Conservation (phyloP, 164 flowering plant genomes). For the Vitis riparia region DNA sequence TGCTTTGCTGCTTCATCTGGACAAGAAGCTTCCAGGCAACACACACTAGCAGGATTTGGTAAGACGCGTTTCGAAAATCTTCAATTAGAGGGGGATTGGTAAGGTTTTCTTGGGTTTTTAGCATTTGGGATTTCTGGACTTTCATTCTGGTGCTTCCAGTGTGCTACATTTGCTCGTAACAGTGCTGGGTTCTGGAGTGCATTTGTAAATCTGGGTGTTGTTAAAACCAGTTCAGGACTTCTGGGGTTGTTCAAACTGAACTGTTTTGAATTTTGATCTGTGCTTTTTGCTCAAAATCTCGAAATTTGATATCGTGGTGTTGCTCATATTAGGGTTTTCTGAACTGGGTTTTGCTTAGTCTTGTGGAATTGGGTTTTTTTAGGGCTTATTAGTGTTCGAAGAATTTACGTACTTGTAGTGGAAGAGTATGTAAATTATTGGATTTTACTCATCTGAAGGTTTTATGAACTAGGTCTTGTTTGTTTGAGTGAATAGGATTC, state of each 20-base stretch:
- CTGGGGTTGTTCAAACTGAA: not conserved
- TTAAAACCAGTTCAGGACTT: not conserved
- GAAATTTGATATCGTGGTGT: constrained; percentile 10
- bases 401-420: not conserved
- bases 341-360: constrained; percentile 6
- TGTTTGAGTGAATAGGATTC: no score
- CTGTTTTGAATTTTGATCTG: not conserved
- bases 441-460: no score
- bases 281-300: constrained; percentile 1
- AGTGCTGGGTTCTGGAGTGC: no score
- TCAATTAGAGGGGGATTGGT: not conserved
- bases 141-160: constrained; percentile 11
- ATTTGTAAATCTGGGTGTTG: not conserved
- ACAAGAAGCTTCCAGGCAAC: not conserved
- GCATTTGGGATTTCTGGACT: not conserved
- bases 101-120: not conserved
- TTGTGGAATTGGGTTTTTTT: not conserved
- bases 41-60: no score
- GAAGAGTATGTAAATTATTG: not conserved
- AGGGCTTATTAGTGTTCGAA: not conserved
- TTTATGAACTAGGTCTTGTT: not conserved
- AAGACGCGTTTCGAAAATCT: not conserved
- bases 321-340: not conserved
- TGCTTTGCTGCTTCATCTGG: not conserved
- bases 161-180: constrained; percentile 5